Percentiles rank a stretch among this genome's conserved stretches.
These are phyloP conservation scores for Croton setiger DNA, from an alignment of 441 rosid species.

Conservation along the genomic window DNA sequence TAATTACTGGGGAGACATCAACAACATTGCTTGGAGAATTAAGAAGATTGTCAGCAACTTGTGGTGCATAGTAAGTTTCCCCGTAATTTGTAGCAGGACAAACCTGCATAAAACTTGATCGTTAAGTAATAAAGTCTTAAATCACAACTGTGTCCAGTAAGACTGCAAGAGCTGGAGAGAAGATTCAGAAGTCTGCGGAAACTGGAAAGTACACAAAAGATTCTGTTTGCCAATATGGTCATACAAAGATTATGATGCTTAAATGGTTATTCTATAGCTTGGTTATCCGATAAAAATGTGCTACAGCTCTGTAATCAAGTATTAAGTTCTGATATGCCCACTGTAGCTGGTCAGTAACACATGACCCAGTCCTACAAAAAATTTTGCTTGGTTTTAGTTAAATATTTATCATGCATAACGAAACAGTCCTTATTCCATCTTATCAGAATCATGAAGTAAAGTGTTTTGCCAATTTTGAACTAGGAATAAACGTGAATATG, in stretches of 20 bases:
- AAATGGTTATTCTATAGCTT: background rate
- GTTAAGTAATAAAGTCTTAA: background rate
- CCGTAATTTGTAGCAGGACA: conserved; percentile 16
- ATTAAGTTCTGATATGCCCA: background rate
- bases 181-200: background rate
- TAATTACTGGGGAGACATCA: conserved; percentile 60
- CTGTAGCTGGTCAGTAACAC: conserved; percentile 1
- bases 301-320: background rate
- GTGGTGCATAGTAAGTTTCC: conserved; percentile 21
- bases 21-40: conserved; percentile 34
- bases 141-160: background rate
- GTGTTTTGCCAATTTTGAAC: background rate
- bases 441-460: background rate
- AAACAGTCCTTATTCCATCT: background rate
- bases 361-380: background rate
- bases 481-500: background rate
- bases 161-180: background rate
- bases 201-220: background rate
- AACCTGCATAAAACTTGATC: conserved; percentile 32
- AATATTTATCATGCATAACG: background rate
- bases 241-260: background rate
- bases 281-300: background rate
- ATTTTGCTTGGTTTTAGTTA: background rate
- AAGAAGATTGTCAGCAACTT: conserved; percentile 34
- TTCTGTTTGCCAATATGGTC: background rate